Evolutionary conservation across 257 asterid genomes (phyloP), one percentile per base, ranked within the genome.

Genomic region (Capsicum rhomboideum): DNA sequence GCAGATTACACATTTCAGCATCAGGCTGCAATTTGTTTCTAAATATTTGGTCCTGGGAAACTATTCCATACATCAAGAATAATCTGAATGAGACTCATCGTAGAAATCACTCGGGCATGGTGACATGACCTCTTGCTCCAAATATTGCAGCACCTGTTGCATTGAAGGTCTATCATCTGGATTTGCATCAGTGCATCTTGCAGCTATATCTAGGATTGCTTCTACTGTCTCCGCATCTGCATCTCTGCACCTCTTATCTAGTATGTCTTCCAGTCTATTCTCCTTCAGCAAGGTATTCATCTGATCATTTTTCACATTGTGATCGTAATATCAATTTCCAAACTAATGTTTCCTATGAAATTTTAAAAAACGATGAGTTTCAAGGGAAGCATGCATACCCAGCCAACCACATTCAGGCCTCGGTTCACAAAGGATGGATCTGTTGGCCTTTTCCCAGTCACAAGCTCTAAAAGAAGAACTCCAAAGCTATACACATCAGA

Each of bases 401-500:
- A 96, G 63, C 99, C 99, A 56, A 96, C 99, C 34, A 96, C 98
- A 56, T 94, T 94, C 59, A 96, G 80, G 75, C 99, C 98, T 40
- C 89, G 93, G 85, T 90, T 89, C 5, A 92, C 97, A 1, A 96
- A 96, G 49, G 94, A 72, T 20, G 98, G 97, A 90, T 96, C 99
- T 1, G 98, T 94, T 6, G 99, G 99, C 72, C 99, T 83, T 87
- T 93, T 96, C 20, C 99, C 99, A 0, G 99, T 96, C 8, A 96
- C 94, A 16, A 96, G 97, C 78, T 96, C 99, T 80, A 96, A 84
- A 18, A 96, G 88, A 46, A 96, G 90, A 79, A 96, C 99, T n/a
- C 99, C 99, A 14, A 93, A 96, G 91, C 99, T 94, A 85, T 96
- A 96, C 26, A 96, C 95, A 55, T 96, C 99, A 0, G 99, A 90